Conservation (phyloP, 2,329 filamentous ascomycete species). For the Trichoderma gracile region DNA sequence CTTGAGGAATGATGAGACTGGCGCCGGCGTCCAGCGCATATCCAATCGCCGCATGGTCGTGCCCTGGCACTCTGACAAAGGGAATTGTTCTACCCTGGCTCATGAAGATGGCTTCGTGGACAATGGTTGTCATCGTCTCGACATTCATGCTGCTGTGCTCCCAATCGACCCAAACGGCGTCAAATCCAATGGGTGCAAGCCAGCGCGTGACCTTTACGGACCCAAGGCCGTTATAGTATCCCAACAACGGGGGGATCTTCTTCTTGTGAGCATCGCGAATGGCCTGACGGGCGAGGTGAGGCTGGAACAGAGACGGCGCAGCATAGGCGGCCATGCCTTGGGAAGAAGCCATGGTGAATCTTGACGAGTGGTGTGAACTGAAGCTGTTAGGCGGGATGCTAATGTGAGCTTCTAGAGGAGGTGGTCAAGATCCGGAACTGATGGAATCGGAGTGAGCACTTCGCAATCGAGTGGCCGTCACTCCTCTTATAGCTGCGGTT, state of each 20-base stretch:
- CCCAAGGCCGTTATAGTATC: conserved; percentile 45
- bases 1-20: conserved; percentile 48
- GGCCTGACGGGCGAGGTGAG: conserved; percentile 47
- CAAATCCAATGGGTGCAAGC: conserved; percentile 46
- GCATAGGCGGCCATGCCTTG: conserved; percentile 23
- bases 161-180: conserved; percentile 51
- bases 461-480: neutral
- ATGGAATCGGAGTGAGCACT: neutral
- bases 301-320: conserved; percentile 49
- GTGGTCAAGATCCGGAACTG: neutral
- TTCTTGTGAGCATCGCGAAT: conserved; percentile 49
- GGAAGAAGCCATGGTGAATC: neutral
- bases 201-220: conserved; percentile 44
- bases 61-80: conserved; percentile 48
- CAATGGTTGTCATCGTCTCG: conserved; percentile 53
- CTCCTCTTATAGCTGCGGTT: neutral
- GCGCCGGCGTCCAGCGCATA: conserved; percentile 52
- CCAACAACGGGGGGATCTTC: conserved; percentile 47
- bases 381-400: neutral
- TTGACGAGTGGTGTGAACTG: neutral
- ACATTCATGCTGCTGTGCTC: conserved; percentile 49
- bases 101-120: conserved; percentile 50
- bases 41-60: conserved; percentile 50
- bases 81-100: conserved; percentile 48
- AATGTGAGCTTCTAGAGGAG: neutral